Percentiles rank a stretch among this genome's conserved stretches.
phyloP scores from a whole-genome alignment of 2,329 filamentous ascomycete genomes.

The Penicillium brevicompactum region DNA sequence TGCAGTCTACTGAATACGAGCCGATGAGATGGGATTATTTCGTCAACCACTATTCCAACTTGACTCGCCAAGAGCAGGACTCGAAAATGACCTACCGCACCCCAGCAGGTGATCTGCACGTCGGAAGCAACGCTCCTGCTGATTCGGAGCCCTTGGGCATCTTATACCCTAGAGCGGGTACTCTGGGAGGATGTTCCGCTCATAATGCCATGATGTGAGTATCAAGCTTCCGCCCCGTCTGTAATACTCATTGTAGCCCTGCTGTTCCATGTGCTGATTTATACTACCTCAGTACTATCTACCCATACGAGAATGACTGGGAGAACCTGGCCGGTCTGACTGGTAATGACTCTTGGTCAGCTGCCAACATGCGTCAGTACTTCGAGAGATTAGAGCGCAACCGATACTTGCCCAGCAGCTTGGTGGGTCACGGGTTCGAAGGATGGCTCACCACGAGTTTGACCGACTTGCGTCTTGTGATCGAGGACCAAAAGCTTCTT shows the following conservation, averaged over 20 bases:
- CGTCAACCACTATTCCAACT: constrained; percentile 62
- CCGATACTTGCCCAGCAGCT: constrained; percentile 49
- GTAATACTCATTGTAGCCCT: not conserved
- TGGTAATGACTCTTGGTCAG: constrained; percentile 60
- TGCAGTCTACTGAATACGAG: constrained; percentile 57
- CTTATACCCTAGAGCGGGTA: constrained; percentile 59
- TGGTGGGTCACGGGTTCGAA: constrained; percentile 56
- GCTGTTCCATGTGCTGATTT: constrained; percentile 1
- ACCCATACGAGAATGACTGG: constrained; percentile 62
- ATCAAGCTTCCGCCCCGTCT: not conserved
- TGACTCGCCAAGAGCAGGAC: constrained; percentile 56
- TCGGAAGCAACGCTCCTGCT: constrained; percentile 54
- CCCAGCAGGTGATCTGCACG: constrained; percentile 54
- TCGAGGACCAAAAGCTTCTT: constrained; percentile 56
- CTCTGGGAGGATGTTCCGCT: constrained; percentile 59
- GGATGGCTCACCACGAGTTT: constrained; percentile 60
- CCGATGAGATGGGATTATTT: constrained; percentile 65
- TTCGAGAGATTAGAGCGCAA: constrained; percentile 57
- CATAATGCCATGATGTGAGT: constrained; percentile 61
- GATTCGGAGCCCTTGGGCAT: constrained; percentile 55
- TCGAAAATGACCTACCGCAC: constrained; percentile 62
- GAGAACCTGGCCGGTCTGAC: constrained; percentile 58
- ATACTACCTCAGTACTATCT: constrained; percentile 45
- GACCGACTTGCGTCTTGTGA: constrained; percentile 54
- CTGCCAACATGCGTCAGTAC: constrained; percentile 59